phyloP scores from a whole-genome alignment of 1,284 basidiomycete genomes.

The Schizophyllum commune region DNA sequence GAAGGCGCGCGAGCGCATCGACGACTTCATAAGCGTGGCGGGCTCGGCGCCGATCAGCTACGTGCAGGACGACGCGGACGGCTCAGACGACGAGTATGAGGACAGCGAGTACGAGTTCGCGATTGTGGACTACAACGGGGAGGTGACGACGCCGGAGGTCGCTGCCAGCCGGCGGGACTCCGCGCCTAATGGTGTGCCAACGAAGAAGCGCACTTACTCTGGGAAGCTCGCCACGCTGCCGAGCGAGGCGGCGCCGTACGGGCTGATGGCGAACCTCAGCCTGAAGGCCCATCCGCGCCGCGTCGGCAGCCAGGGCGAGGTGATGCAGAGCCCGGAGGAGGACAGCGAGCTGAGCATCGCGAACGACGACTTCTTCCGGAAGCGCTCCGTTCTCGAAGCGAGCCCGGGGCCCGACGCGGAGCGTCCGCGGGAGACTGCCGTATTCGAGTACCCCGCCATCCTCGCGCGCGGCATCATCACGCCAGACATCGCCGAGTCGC shows the following conservation, averaged over 20 bases:
- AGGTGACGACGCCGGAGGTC: constrained; percentile 14
- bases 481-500: constrained; percentile 61
- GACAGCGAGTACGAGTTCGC: constrained; percentile 20
- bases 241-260: constrained; percentile 55
- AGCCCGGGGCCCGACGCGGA: constrained; percentile 30
- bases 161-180: background rate
- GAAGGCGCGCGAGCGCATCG: constrained; percentile 57
- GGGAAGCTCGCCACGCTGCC: constrained; percentile 49
- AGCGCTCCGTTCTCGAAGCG: constrained; percentile 16
- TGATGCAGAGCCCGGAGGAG: constrained; percentile 30
- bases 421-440: constrained; percentile 6
- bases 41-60: constrained; percentile 38
- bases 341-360: constrained; percentile 52
- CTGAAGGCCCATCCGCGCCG: constrained; percentile 37
- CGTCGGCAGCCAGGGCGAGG: constrained; percentile 36
- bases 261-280: constrained; percentile 58
- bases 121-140: constrained; percentile 22
- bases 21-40: constrained; percentile 54
- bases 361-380: constrained; percentile 53
- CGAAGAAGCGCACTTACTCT: constrained; percentile 19
- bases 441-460: constrained; percentile 58
- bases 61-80: constrained; percentile 35
- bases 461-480: constrained; percentile 63
- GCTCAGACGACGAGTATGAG: constrained; percentile 28
- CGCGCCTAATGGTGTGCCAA: constrained; percentile 17